A percentile compares a stretch with the other conserved stretches of the same genome.
Conservation (phyloP, 2,329 filamentous ascomycete species). For the Lachnellula willkommii region DNA sequence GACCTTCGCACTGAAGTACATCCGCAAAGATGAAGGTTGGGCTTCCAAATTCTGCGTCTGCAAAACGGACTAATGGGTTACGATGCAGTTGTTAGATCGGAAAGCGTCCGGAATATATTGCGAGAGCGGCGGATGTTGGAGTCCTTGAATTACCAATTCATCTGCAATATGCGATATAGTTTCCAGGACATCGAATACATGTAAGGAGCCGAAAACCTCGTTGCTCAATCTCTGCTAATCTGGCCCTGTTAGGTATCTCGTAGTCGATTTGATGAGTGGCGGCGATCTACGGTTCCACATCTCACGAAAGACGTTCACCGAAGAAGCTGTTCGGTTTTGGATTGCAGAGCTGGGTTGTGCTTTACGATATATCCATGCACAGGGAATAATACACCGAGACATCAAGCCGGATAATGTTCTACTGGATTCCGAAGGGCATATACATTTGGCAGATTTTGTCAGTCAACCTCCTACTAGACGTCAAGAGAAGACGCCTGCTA, state of each 20-base stretch:
- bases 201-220: slow-evolving; percentile 46
- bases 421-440: slow-evolving; percentile 82
- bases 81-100: slow-evolving; percentile 80
- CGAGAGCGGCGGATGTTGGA: slow-evolving; percentile 96
- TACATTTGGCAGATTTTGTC: slow-evolving; percentile 97
- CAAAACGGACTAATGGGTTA: slow-evolving; percentile 8
- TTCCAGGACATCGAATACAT: slow-evolving; percentile 99
- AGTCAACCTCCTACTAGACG: slow-evolving; percentile 33
- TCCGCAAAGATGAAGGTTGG: slow-evolving; percentile 94
- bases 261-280: slow-evolving; percentile 96
- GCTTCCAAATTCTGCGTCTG: slow-evolving; percentile 19
- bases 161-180: slow-evolving; percentile 97
- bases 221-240: slow-evolving; percentile 4
- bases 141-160: slow-evolving; percentile 94
- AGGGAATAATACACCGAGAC: slow-evolving; percentile 86
- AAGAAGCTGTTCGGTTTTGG: slow-evolving; percentile 96
- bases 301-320: slow-evolving; percentile 94
- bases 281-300: slow-evolving; percentile 97
- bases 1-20: slow-evolving; percentile 96
- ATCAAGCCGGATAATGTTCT: slow-evolving; percentile 90
- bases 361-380: slow-evolving; percentile 75
- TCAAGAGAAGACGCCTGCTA: slow-evolving; percentile 27
- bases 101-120: slow-evolving; percentile 97
- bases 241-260: slow-evolving; percentile 61
- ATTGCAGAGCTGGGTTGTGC: slow-evolving; percentile 92